phyloP scores from a whole-genome alignment of 192 early-diverging fungal species.

The Podila minutissima region DNA sequence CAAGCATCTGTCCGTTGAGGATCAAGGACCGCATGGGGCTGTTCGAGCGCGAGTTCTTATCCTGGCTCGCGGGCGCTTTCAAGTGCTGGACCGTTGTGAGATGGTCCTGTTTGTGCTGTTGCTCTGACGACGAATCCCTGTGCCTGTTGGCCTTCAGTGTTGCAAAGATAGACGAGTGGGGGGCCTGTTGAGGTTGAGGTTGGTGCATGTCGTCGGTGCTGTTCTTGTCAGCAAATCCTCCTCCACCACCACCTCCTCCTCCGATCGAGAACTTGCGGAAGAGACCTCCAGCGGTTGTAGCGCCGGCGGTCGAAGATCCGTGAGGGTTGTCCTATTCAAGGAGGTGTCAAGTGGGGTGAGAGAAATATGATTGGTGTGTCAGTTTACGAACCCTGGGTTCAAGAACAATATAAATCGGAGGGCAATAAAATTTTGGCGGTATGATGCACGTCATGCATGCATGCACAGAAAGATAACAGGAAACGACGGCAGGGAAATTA shows the following conservation, averaged over 20 bases:
- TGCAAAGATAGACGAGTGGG: not conserved
- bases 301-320: not conserved
- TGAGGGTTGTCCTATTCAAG: not conserved
- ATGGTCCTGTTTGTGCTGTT: slow-evolving; percentile 6
- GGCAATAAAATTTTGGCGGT: too few species aligned
- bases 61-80: not conserved
- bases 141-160: not conserved
- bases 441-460: too few species aligned
- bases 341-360: too few species aligned
- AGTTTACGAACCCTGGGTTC: too few species aligned
- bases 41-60: slow-evolving; percentile 15
- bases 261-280: slow-evolving; percentile 33
- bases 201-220: not conserved
- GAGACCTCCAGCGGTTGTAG: slow-evolving; percentile 24
- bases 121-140: not conserved
- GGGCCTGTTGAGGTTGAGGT: not conserved
- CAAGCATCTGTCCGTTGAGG: slow-evolving; percentile 47
- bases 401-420: too few species aligned
- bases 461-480: too few species aligned
- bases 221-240: slow-evolving; percentile 17
- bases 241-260: not conserved
- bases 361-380: too few species aligned
- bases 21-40: slow-evolving; percentile 48
- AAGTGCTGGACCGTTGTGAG: slow-evolving; percentile 1
- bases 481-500: too few species aligned